Evolutionary conservation across 257 asterid genomes (phyloP), one percentile per base, ranked within the genome.

Genomic region (Solanum pennellii): DNA sequence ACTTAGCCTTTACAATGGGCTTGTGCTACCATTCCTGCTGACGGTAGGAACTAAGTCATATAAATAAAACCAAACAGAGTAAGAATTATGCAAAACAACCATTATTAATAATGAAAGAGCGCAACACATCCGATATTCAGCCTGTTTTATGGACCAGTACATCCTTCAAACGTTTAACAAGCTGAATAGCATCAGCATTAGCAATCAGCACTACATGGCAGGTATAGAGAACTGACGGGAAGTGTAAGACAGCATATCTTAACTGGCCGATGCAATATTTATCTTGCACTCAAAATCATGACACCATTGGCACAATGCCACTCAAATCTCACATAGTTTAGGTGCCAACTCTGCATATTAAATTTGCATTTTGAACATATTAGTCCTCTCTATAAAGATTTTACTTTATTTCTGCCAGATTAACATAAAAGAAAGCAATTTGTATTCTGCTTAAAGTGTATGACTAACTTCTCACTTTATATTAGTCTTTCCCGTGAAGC

Each of bases 21-120:
- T 90, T 94, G 94, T 88, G 97, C 93, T 92, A 98, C 98, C 97
- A 97, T 95, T 89, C 98, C 98, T 97, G 84, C 89, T 86, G 62
- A 88, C 66, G 23, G 66, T 25, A 72, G 69, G 66, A 86, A 72
- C 14, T 71, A 86, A 86, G 47, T 65, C 87, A 79, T 27, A 42
- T 52, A 66, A 84, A 68, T 41, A 42, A 21, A 44, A 85, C 65
- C 56, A 68, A 9, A 20, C 7, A 23, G 49, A 62, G 9, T n/a
- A 23, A 35, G 42, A 10, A 71, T 16, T 71, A 71, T 72, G 25
- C 15, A 72, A 72, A 72, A 72, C 18, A 72, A 72, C 80, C 44
- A 72, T 18, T 72, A 72, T 10, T 72, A 72, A 35, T 72, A 72
- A 35, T 18, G 47, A 72, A 72, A 35, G 27, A 35, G 27, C 1